Conservation (phyloP, 148 eudicot genomes). For the Vaccinium vitisidaea region DNA sequence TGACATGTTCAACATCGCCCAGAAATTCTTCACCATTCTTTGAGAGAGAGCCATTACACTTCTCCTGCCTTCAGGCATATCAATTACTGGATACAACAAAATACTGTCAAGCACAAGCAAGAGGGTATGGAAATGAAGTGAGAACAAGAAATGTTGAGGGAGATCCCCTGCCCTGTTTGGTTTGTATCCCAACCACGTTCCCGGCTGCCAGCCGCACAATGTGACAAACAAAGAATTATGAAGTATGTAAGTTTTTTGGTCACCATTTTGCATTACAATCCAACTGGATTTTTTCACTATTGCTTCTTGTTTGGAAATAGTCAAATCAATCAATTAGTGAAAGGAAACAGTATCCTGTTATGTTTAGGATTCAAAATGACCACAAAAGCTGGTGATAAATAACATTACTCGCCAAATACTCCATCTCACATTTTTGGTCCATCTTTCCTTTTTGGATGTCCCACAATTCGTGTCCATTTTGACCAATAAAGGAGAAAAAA, state of each 20-base stretch:
- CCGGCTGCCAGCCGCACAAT: not conserved
- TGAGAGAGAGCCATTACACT: constrained; percentile 43
- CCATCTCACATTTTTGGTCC: no score
- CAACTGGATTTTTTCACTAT: not conserved
- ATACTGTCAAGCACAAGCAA: not conserved
- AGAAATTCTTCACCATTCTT: constrained; percentile 47
- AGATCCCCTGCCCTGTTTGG: not conserved
- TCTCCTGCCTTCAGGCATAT: constrained; percentile 30
- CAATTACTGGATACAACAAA: constrained; percentile 15
- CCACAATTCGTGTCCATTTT: no score
- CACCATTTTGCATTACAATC: not conserved
- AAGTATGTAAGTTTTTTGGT: not conserved
- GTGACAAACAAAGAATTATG: not conserved
- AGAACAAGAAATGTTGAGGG: not conserved
- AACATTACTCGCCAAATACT: not conserved
- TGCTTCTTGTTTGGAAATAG: not conserved
- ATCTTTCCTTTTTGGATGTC: no score
- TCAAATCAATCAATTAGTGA: not conserved
- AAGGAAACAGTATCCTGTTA: not conserved
- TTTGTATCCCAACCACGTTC: not conserved
- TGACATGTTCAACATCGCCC: constrained; percentile 35
- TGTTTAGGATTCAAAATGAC: not conserved
- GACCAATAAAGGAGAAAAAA: no score
- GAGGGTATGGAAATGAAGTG: not conserved
- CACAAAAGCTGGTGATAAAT: not conserved